phyloP scores from a whole-genome alignment of 2,329 filamentous ascomycete genomes.

The Trichoderma sp. region DNA sequence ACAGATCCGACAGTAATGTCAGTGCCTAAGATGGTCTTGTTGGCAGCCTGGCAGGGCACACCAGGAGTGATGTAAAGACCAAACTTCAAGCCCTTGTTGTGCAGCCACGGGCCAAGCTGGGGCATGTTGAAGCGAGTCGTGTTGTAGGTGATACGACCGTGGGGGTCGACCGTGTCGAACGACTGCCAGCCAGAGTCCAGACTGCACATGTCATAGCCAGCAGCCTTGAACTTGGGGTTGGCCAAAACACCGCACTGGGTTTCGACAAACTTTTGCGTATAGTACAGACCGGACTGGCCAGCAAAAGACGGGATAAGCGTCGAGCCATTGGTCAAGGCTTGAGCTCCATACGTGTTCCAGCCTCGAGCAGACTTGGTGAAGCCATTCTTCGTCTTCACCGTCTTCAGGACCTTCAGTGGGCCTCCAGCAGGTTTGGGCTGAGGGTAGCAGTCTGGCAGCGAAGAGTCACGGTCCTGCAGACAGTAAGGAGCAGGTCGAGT shows the following conservation, averaged over 20 bases:
- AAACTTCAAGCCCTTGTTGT: conserved; percentile 8
- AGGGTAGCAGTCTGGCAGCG: conserved; percentile 5
- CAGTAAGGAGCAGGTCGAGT: neutral
- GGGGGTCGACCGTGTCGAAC: conserved; percentile 8
- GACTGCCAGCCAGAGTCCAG: conserved; percentile 34
- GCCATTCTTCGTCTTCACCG: neutral
- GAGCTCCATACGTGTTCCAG: conserved; percentile 12
- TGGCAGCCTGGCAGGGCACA: conserved; percentile 19
- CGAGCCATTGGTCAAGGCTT: conserved; percentile 11
- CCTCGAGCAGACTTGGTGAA: conserved; percentile 10
- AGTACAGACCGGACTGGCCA: conserved; percentile 18
- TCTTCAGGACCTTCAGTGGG: conserved; percentile 5
- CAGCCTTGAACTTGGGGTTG: conserved; percentile 14
- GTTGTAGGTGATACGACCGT: conserved; percentile 21
- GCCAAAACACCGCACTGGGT: conserved; percentile 16
- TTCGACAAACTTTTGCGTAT: conserved; percentile 19
- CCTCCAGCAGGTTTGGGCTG: neutral
- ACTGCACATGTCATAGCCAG: conserved; percentile 16
- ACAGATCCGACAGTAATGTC: neutral
- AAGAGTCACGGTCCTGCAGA: conserved; percentile 4
- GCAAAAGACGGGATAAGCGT: conserved; percentile 8
- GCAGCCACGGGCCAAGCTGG: conserved; percentile 20
- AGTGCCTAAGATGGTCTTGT: conserved; percentile 21
- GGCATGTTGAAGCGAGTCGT: conserved; percentile 20
- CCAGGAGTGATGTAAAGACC: conserved; percentile 21